Conservation (phyloP, 2,329 filamentous ascomycete species). For the Botryotinia calthae region DNA sequence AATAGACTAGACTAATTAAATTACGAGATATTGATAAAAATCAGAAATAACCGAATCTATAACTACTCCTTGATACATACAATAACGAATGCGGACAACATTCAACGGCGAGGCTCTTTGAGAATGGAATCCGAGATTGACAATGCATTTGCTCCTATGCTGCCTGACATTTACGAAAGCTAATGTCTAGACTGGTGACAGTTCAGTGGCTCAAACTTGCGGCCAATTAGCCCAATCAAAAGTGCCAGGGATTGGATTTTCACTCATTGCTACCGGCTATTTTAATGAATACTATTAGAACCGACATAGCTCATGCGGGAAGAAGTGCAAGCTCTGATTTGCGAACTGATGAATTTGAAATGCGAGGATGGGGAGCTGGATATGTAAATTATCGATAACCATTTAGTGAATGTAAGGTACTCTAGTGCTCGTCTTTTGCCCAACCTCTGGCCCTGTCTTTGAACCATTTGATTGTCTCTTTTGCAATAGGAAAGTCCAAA, state of each 20-base stretch:
- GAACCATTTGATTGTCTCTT: background rate
- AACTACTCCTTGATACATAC: background rate
- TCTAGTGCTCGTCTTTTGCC: background rate
- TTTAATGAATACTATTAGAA: background rate
- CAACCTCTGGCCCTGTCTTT: background rate
- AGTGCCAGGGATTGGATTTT: background rate
- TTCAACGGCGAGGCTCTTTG: too few species aligned
- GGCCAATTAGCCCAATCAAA: too few species aligned
- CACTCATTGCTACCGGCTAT: background rate
- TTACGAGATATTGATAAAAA: background rate
- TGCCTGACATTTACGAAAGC: background rate
- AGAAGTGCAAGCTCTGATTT: background rate
- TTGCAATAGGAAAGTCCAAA: background rate
- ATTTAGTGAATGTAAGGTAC: background rate
- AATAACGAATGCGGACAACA: too few species aligned
- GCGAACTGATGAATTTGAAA: background rate
- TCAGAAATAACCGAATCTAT: background rate
- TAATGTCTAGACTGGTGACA: background rate
- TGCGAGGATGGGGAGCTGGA: background rate
- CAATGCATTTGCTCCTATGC: background rate
- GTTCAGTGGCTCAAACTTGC: background rate
- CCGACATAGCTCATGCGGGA: background rate
- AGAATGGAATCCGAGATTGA: background rate
- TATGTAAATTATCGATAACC: background rate
- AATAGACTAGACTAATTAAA: background rate